Evolutionary conservation across 2,329 filamentous ascomycete species (phyloP).

Genomic region (Periconia sp.): DNA sequence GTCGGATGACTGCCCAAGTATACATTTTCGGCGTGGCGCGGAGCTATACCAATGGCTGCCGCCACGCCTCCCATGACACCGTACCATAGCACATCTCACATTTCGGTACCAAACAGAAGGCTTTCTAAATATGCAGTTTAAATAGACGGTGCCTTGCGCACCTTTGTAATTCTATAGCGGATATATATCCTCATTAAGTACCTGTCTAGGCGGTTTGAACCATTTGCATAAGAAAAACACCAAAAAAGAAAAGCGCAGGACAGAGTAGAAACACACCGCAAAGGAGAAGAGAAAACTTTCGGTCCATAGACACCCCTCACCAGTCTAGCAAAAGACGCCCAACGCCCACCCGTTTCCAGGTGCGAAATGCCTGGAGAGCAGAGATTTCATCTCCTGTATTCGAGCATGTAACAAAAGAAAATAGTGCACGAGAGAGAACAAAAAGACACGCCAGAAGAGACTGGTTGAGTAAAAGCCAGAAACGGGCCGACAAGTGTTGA

Average conservation of each 20-base stretch:
- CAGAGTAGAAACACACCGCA: slow-evolving; percentile 17
- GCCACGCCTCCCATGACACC: background rate
- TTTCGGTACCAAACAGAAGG: background rate
- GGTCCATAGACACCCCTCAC: slow-evolving; percentile 33
- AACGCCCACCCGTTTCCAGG: slow-evolving; percentile 29
- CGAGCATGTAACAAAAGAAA: slow-evolving; percentile 30
- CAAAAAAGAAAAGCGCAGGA: slow-evolving; percentile 14
- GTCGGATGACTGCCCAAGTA: too few relatives aligned
- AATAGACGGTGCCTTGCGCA: slow-evolving; percentile 31
- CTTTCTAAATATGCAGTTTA: slow-evolving; percentile 22
- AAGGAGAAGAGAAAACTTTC: slow-evolving; percentile 17
- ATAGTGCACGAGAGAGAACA: slow-evolving; percentile 21
- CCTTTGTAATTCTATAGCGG: slow-evolving; percentile 40
- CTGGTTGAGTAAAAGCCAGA: slow-evolving; percentile 14
- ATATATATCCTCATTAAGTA: slow-evolving; percentile 46
- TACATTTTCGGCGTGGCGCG: background rate
- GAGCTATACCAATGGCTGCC: slow-evolving; percentile 3
- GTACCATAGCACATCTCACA: background rate
- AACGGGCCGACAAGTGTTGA: slow-evolving; percentile 17
- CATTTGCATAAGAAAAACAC: slow-evolving; percentile 29
- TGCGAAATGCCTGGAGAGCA: slow-evolving; percentile 12
- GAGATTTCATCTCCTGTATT: slow-evolving; percentile 15
- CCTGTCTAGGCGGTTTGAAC: slow-evolving; percentile 41
- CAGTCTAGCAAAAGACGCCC: slow-evolving; percentile 37
- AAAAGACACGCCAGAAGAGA: slow-evolving; percentile 9